phyloP scores from a whole-genome alignment of 179 eudicot species.

The Drosera spatulata region DNA sequence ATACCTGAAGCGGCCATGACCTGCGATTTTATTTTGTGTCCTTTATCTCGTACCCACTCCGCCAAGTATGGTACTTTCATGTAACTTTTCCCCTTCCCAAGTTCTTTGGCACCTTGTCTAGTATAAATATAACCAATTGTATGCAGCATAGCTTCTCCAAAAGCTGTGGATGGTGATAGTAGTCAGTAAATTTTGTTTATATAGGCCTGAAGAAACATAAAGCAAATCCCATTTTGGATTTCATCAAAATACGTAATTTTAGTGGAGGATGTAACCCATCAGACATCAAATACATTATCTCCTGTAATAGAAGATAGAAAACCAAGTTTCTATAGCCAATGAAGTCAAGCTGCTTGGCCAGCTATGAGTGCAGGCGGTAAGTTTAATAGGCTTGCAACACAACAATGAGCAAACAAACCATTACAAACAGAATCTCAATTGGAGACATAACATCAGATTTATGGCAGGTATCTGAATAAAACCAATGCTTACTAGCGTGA shows the following conservation, averaged over 20 bases:
- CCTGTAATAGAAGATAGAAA: background rate
- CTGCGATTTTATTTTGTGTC: slow-evolving; percentile 84
- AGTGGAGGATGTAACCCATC: too few species aligned
- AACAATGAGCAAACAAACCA: background rate
- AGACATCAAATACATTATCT: too few species aligned
- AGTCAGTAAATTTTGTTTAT: background rate
- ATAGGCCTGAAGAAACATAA: too few species aligned
- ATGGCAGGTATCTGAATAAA: too few species aligned
- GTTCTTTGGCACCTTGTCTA: slow-evolving; percentile 82
- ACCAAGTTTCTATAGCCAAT: background rate
- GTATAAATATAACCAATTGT: slow-evolving; percentile 93
- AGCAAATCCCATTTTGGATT: too few species aligned
- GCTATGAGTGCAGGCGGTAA: background rate
- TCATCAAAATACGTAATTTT: too few species aligned
- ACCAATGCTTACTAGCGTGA: too few species aligned
- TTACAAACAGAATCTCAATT: too few species aligned
- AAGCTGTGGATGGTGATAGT: slow-evolving; percentile 32
- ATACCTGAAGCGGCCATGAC: slow-evolving; percentile 89
- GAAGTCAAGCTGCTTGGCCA: background rate
- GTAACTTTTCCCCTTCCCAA: slow-evolving; percentile 65
- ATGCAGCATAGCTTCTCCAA: slow-evolving; percentile 96
- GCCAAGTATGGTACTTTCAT: slow-evolving; percentile 86
- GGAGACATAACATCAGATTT: too few species aligned
- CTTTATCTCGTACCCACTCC: slow-evolving; percentile 96
- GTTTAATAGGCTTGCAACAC: background rate